Base-by-base conservation (phyloP, 768 basidiomycete species). In the Wakefieldia striispora region DNA sequence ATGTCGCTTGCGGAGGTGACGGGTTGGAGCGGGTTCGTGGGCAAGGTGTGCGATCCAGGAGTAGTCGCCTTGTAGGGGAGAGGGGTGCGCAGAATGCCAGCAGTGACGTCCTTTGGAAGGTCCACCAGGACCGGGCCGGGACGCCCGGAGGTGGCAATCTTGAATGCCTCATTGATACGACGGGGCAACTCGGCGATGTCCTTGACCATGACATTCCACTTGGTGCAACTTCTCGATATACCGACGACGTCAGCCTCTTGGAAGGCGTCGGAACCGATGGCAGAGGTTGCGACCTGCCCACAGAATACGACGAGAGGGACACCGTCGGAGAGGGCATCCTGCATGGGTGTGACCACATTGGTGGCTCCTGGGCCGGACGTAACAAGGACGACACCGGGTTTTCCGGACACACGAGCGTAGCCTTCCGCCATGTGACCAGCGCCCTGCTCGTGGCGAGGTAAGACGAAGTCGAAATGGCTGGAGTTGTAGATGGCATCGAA, bases 201-300 rank as follows among this genome's bases (percentile, higher is more conserved):
- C 71, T 97, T 98, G 44, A 98, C 91, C 94, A 98, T 95, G 53
- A 99, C 95, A 65, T 99, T 98, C 97, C 97, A 98, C 69, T 98
- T 99, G 21, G 97, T 98, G 74, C 97, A 99, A 60, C 86, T 85
- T 43, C 95, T 79, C 26, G 95, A 97, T 69, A 98, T 99, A 42
- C 97, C 97, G 48, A 99, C 78, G 43, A 98, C 72, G 67, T 99
- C 97, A 35, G 97, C 97, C 72, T 99, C 97, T 67, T 99, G 97
- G 81, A 99, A 99, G 1, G 92, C 91, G 64, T 99, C 95, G 14
- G 91, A 95, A n/a, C 95, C 95, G 53, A 99, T 99, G 45, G 91
- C 86, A n/a, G 90, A 90, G 8, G 95, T 98, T 0, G 97, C 95
- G n/a, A 99, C 95, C 75, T 98, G 95, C 1, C 97, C 95, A 40